Evolutionary conservation across 2,329 filamentous ascomycete genomes (phyloP).

Genomic region (Trichophyton verrucosum): DNA sequence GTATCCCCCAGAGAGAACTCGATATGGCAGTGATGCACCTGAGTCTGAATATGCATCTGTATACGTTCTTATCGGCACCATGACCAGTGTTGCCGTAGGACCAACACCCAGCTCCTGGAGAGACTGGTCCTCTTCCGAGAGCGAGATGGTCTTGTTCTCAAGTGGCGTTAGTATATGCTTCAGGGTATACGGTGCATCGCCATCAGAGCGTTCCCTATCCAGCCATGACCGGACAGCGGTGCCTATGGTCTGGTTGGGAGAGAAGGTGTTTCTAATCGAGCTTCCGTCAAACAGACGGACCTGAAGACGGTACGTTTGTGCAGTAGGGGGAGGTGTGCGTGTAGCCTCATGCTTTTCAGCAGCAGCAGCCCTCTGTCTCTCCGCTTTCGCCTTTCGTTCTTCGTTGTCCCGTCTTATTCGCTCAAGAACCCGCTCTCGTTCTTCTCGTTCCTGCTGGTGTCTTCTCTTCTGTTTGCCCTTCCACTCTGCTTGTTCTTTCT

Average conservation of each 20-base stretch:
- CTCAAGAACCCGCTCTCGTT: conserved; percentile 58
- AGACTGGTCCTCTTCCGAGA: conserved; percentile 58
- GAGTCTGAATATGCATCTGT: conserved; percentile 43
- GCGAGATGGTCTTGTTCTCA: conserved; percentile 61
- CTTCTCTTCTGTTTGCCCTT: conserved; percentile 47
- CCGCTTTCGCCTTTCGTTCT: conserved; percentile 48
- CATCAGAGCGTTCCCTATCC: conserved; percentile 47
- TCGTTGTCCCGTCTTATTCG: conserved; percentile 66
- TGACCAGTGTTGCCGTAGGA: conserved; percentile 70
- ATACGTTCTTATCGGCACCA: conserved; percentile 56
- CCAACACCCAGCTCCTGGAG: conserved; percentile 59
- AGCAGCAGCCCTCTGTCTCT: conserved; percentile 22
- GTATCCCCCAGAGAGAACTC: conserved; percentile 31
- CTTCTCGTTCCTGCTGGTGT: conserved; percentile 53
- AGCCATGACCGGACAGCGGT: conserved; percentile 65
- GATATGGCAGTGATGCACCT: conserved; percentile 27
- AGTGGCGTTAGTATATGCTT: conserved; percentile 69
- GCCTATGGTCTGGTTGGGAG: conserved; percentile 48
- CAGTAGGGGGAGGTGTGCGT: conserved; percentile 3
- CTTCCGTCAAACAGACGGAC: conserved; percentile 75
- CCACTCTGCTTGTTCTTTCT: conserved; percentile 38
- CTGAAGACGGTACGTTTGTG: conserved; percentile 50
- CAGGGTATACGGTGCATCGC: conserved; percentile 61
- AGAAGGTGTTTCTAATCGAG: conserved; percentile 61
- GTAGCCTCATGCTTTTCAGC: conserved; percentile 5